Conservation (phyloP, 371 early-diverging fungal genomes). For the Haplosporangium sp. region DNA sequence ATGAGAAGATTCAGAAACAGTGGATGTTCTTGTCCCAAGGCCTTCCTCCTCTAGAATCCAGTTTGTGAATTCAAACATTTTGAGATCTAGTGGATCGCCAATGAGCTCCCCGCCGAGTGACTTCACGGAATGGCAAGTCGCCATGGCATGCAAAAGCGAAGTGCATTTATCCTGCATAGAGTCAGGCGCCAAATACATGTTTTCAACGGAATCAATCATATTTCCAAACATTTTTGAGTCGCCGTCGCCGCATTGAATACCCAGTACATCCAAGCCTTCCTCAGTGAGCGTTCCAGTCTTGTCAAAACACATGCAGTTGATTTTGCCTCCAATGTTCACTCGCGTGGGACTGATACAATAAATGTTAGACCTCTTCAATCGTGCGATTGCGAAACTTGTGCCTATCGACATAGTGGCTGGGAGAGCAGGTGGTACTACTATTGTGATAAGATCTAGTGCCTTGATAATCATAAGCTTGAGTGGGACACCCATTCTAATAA, state of each 20-base stretch:
- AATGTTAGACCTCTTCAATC: conserved; percentile 87
- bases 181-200: conserved; percentile 24
- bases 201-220: conserved; percentile 46
- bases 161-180: conserved; percentile 48
- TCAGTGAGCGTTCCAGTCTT: conserved; percentile 99
- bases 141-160: conserved; percentile 81
- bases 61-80: conserved; percentile 97
- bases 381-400: conserved; percentile 90
- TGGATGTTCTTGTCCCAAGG: conserved; percentile 31
- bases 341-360: conserved; percentile 95
- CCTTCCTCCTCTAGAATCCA: conserved; percentile 93
- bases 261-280: conserved; percentile 97
- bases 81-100: conserved; percentile 99
- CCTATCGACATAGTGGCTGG: conserved; percentile 98
- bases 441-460: conserved; percentile 94
- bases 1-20: conserved; percentile 18
- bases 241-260: conserved; percentile 71
- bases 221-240: conserved; percentile 58
- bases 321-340: conserved; percentile 96
- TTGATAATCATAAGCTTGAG: conserved; percentile 80
- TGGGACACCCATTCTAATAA: conserved; percentile 81
- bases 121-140: conserved; percentile 97
- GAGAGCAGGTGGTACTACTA: conserved; percentile 96
- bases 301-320: conserved; percentile 98
- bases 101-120: conserved; percentile 89